phyloP scores from a whole-genome alignment of 1,284 basidiomycete genomes.

The Pisolithus thermaeus region DNA sequence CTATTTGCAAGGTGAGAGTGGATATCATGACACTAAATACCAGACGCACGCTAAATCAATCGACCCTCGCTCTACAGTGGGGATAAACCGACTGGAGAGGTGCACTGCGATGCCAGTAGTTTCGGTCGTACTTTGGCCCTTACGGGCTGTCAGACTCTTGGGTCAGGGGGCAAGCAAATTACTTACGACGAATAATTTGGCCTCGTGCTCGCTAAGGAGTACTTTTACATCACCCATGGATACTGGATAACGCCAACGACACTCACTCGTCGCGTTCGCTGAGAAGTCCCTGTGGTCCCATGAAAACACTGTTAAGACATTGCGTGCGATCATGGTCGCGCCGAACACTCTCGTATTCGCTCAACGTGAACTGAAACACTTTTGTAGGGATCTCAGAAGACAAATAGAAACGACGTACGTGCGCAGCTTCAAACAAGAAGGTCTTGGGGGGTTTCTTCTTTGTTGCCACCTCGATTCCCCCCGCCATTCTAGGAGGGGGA shows the following conservation, averaged over 20 bases:
- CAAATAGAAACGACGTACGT: constrained; percentile 40
- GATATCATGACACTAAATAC: background rate
- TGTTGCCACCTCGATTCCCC: constrained; percentile 82
- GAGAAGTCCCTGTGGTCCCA: constrained; percentile 54
- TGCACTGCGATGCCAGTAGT: constrained; percentile 92
- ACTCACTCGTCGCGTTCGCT: constrained; percentile 71
- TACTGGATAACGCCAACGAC: background rate
- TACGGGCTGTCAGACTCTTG: constrained; percentile 7
- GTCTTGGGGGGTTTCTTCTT: constrained; percentile 85
- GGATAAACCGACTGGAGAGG: constrained; percentile 87
- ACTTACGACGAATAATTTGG: constrained; percentile 72
- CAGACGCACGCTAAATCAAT: constrained; percentile 76
- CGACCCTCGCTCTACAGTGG: constrained; percentile 92
- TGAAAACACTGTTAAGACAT: constrained; percentile 64
- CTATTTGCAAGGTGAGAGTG: constrained; percentile 31
- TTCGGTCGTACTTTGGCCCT: constrained; percentile 83
- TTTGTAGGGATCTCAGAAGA: background rate
- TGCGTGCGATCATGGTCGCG: constrained; percentile 40
- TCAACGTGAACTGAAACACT: constrained; percentile 36
- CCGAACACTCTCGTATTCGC: constrained; percentile 30
- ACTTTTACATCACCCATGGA: background rate
- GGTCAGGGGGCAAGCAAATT: background rate
- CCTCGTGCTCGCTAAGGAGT: background rate
- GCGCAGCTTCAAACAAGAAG: constrained; percentile 80
- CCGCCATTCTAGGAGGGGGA: constrained; percentile 61